These are phyloP conservation scores for Trypanosomatidae sp. DNA, from an alignment of 208 protist genomes.

Conservation along the genomic window DNA sequence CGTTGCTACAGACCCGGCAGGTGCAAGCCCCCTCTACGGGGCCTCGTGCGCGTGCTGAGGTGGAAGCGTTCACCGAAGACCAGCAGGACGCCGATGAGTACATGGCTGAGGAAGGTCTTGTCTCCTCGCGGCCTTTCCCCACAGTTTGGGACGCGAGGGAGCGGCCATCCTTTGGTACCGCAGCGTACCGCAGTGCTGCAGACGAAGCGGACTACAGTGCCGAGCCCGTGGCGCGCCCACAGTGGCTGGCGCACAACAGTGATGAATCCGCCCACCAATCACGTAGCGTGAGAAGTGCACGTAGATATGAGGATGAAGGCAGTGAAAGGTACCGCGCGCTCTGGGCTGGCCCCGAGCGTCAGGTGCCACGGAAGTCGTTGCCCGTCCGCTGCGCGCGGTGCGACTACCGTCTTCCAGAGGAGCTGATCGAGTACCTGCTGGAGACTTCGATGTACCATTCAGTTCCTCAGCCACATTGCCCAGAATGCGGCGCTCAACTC, in stretches of 20 bases:
- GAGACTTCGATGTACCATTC: slow-evolving; percentile 15
- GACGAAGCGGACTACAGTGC: neutral
- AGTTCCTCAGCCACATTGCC: slow-evolving; percentile 18
- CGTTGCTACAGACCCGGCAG: neutral
- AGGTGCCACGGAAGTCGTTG: neutral
- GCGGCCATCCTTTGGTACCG: neutral
- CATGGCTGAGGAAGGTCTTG: slow-evolving; percentile 8
- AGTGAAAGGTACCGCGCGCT: neutral
- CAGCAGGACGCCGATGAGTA: neutral
- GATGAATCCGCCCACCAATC: neutral
- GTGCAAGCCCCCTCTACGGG: neutral
- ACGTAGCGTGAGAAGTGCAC: neutral
- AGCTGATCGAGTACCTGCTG: slow-evolving; percentile 13
- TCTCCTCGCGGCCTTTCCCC: neutral
- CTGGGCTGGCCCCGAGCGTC: neutral
- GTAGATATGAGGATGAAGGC: neutral
- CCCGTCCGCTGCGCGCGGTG: slow-evolving; percentile 10
- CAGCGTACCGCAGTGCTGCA: neutral
- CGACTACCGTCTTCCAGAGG: slow-evolving; percentile 16
- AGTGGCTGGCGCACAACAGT: neutral
- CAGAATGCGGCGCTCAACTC: slow-evolving; percentile 14
- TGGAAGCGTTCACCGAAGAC: neutral
- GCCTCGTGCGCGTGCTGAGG: neutral
- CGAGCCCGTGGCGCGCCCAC: neutral
- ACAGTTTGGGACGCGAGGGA: neutral